Evolutionary conservation across 2,329 filamentous ascomycete species (phyloP).

Genomic region (Aureobasidium sp.): DNA sequence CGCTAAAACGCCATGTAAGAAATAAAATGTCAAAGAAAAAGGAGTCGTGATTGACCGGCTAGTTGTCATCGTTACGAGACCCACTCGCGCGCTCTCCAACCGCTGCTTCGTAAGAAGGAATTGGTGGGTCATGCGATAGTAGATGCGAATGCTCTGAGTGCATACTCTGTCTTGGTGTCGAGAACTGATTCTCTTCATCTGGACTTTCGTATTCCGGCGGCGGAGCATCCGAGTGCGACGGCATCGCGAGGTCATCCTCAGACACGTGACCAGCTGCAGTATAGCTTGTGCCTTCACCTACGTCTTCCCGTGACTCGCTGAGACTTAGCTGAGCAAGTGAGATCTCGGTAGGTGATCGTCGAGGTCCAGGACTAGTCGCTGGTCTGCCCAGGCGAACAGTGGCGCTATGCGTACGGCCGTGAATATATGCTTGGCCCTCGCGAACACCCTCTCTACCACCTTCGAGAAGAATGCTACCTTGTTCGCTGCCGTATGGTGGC

Average conservation of each 20-base stretch:
- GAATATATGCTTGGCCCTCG: constrained; percentile 50
- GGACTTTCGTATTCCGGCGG: constrained; percentile 45
- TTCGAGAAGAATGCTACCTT: constrained; percentile 90
- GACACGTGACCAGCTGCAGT: constrained; percentile 15
- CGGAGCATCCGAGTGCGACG: constrained; percentile 18
- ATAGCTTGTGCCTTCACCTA: constrained; percentile 56
- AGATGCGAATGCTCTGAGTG: constrained; percentile 17
- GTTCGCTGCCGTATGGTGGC: constrained; percentile 92
- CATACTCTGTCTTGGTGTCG: constrained; percentile 22
- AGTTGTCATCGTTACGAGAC: neutral
- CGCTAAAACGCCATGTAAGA: constrained; percentile 3
- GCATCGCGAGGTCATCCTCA: constrained; percentile 22
- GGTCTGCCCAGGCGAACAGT: constrained; percentile 63
- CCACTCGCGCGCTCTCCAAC: constrained; percentile 32
- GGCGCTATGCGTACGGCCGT: constrained; percentile 67
- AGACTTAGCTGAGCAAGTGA: constrained; percentile 80
- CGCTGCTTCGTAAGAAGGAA: constrained; percentile 76
- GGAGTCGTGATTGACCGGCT: neutral
- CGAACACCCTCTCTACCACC: constrained; percentile 54
- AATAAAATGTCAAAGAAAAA: neutral
- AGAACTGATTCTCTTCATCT: constrained; percentile 20
- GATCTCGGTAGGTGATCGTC: constrained; percentile 89
- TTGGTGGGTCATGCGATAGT: constrained; percentile 47
- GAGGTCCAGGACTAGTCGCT: constrained; percentile 72
- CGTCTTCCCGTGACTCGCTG: constrained; percentile 53